Evolutionary conservation across 257 asterid species (phyloP), one percentile per base, ranked within the genome.

Genomic region (Fraxinus pennsylvanica): DNA sequence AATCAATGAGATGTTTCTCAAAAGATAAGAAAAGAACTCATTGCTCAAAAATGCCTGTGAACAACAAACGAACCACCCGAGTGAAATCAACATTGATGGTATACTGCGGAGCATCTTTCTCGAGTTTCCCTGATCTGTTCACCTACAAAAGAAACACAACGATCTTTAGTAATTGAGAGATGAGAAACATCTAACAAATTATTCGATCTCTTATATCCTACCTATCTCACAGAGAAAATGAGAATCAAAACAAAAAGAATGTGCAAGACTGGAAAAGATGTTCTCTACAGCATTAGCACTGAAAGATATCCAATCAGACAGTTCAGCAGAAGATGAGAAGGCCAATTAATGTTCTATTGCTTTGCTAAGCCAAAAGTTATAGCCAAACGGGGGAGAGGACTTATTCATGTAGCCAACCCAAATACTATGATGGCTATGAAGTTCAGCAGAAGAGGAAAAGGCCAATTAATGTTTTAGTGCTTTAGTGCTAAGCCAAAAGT

Each of bases 91-190:
- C 76, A 72, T 81, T 87, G 84, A 89, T 79, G 68, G 89, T 79
- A 82, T 95, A 93, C 73, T 95, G 98, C 75, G 99, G 99, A 83
- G 89, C 88, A 77, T 90, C 97, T 80, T 88, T 91, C 82, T 88
- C 90, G 35, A 95, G 90, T 81, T 88, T 89, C 61, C 96, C 99
- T 29, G 96, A 91, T 82, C 97, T 90, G 85, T 93, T 93, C 74
- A 95, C 97, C 99, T 94, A 78, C 85, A 89, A 38, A 74, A 83
- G 47, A 84, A 87, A 73, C 38, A 85, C 78, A 73, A 81, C 80
- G 81, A 78, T 76, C 82, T 79, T 30, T 21, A 50, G 71, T 72
- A 81, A 82, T 77, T 77, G 82, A 73, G 57, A 54, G 29, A 75
- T 45, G 59, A 45, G 41, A 80, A 54, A 69, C 45, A 80, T 66